Percentiles rank a stretch among this genome's conserved stretches.
Conservation (phyloP, 208 protist genomes). For the Crithidia bombi region DNA sequence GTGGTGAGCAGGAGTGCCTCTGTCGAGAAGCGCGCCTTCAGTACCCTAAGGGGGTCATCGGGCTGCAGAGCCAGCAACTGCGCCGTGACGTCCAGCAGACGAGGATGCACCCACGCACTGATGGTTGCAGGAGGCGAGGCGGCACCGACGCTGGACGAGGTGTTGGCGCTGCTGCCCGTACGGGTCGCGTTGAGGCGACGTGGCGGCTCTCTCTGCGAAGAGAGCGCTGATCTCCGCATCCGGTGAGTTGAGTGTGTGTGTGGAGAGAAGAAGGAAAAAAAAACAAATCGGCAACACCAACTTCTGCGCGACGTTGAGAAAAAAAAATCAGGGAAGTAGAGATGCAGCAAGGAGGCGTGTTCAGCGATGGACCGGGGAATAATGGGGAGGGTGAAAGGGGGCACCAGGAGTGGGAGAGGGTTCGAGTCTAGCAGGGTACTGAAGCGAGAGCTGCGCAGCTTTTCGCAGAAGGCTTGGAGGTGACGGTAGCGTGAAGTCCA, state of each 20-base stretch:
- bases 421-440: no score
- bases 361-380: no score
- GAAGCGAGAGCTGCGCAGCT: no score
- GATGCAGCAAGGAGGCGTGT: no score
- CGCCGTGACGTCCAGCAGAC: slow-evolving; percentile 33
- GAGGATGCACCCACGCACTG: slow-evolving; percentile 28
- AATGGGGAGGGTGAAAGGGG: no score
- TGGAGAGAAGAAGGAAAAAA: background rate
- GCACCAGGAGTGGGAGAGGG: no score
- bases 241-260: background rate
- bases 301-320: no score
- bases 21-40: slow-evolving; percentile 36
- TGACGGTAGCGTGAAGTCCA: no score
- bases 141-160: background rate
- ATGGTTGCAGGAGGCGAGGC: slow-evolving; percentile 16
- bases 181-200: background rate
- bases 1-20: slow-evolving; percentile 30
- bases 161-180: background rate
- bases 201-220: slow-evolving; percentile 6
- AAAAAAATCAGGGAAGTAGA: slow-evolving; percentile 5
- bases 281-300: no score
- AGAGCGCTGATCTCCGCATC: slow-evolving; percentile 13
- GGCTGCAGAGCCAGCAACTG: slow-evolving; percentile 42
- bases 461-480: no score
- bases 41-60: slow-evolving; percentile 32